Conservation (phyloP, 257 asterid genomes). For the Fraxinus anomala region DNA sequence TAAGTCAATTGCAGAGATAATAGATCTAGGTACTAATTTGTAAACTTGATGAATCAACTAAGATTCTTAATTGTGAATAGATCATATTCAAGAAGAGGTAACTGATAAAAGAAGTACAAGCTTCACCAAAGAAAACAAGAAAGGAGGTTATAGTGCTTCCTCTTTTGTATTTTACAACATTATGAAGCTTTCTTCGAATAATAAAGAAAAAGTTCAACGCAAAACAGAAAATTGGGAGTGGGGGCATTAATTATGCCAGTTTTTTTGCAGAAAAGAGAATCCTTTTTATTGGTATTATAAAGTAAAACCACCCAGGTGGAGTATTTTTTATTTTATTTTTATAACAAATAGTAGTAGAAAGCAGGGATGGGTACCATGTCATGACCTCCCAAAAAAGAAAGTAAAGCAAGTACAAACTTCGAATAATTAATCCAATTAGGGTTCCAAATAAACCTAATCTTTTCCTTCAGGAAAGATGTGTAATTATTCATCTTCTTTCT, state of each 20-base stretch:
- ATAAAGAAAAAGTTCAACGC: background rate
- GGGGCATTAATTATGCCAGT: no score
- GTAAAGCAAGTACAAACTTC: no score
- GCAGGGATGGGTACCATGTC: no score
- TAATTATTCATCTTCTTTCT: background rate
- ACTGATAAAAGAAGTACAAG: background rate
- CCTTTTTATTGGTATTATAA: no score
- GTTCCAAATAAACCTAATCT: background rate
- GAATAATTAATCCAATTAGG: no score
- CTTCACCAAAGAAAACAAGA: background rate
- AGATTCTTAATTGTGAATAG: slow-evolving; percentile 4
- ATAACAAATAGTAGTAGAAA: no score
- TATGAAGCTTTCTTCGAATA: background rate
- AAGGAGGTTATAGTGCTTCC: background rate
- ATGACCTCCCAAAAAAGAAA: no score
- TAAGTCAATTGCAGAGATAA: slow-evolving; percentile 16
- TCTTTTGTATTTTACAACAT: background rate
- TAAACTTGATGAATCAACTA: slow-evolving; percentile 19
- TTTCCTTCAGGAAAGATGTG: slow-evolving; percentile 1
- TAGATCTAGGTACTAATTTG: slow-evolving; percentile 4
- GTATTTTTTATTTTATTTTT: no score
- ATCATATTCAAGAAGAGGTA: background rate
- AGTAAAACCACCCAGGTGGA: no score
- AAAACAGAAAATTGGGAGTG: background rate
- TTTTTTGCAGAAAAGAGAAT: no score